Base-by-base conservation (phyloP, 1,139 yeast genomes). In the Hyphopichia wangnamkhiaoensis region DNA sequence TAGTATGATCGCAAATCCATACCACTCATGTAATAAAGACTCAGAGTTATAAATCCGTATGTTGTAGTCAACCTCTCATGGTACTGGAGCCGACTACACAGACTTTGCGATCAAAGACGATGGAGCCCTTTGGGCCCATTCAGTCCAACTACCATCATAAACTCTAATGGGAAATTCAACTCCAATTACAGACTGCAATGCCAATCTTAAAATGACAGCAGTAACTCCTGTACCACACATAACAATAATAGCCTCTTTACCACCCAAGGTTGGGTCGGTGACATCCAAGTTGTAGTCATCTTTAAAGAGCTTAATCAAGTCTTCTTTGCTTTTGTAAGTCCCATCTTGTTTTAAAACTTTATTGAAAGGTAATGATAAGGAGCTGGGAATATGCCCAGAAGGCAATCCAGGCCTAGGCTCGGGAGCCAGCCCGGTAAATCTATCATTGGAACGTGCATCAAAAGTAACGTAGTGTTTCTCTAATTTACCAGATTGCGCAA, bases 181-280 rank as follows among this genome's bases (percentile, higher is more conserved):
- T 3, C 88, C 94, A 18, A 82, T 71, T 12, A 71, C 56, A 7
- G 61, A 53, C 39, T 68, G 68, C 37, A 73, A 57, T 8, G 76
- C 78, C 33, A 68, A 49, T 59, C 85, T 84, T 41, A 91, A 70
- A 31, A 91, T 80, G 46, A 91, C 88, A 0, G 96, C 97, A 16
- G 96, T 84, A 33, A 91, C 97, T 35, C 98, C 98, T 1, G 96
- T 84, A 17, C 98, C 98, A 59, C 98, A 93, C 88, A 86, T 80
- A 33, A 84, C 87, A 40, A 93, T 80, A 15, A 87, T 77, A 8
- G 85, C 90, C 50, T 82, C 80, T 37, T 55, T 58, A 25, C 48
- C 58, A 4, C 54, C 44, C 35, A 63, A 48, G 10, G 48, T 46
- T 1, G 58, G 50, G 26, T 48, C 47, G 8, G 58, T 39, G 43